phyloP scores from a whole-genome alignment of 805 yeast species.

The Yarrowia sp. region DNA sequence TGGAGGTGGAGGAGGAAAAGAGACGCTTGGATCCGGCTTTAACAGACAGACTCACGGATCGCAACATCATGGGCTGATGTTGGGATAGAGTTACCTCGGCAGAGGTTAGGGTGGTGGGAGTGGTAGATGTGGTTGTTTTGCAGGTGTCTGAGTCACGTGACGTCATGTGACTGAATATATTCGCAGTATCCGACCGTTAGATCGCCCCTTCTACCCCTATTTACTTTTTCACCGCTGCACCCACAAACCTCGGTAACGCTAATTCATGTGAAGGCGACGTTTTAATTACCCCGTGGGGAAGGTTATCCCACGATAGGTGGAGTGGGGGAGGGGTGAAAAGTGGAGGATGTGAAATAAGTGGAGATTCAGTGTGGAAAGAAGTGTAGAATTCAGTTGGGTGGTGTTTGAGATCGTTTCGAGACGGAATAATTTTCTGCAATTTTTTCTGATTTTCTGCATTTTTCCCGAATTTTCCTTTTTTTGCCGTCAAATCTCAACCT shows the following conservation, averaged over 20 bases:
- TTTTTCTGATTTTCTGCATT: too few species aligned
- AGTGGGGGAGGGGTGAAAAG: neutral
- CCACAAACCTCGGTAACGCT: slow-evolving; percentile 7
- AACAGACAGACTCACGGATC: neutral
- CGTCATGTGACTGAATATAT: neutral
- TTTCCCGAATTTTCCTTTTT: too few species aligned
- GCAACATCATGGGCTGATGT: slow-evolving; percentile 17
- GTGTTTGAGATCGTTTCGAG: too few species aligned
- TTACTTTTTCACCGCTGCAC: neutral
- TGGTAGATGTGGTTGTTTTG: neutral
- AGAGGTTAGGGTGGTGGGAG: neutral
- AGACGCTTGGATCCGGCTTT: neutral
- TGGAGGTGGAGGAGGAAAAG: neutral
- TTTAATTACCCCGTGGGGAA: slow-evolving; percentile 24
- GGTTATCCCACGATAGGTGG: slow-evolving; percentile 6
- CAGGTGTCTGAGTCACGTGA: too few species aligned
- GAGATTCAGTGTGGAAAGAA: too few species aligned
- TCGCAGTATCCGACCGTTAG: too few species aligned
- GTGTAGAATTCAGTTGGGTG: too few species aligned
- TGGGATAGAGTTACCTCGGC: slow-evolving; percentile 9
- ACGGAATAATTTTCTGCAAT: too few species aligned
- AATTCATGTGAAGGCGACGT: neutral
- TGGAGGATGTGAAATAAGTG: neutral
- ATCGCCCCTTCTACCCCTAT: neutral
- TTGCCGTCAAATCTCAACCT: too few species aligned